A percentile compares a stretch with the other conserved stretches of the same genome.
These are phyloP conservation scores for Chlamydomonas urium DNA, from an alignment of 139 green algal genomes.

Conservation along the genomic window DNA sequence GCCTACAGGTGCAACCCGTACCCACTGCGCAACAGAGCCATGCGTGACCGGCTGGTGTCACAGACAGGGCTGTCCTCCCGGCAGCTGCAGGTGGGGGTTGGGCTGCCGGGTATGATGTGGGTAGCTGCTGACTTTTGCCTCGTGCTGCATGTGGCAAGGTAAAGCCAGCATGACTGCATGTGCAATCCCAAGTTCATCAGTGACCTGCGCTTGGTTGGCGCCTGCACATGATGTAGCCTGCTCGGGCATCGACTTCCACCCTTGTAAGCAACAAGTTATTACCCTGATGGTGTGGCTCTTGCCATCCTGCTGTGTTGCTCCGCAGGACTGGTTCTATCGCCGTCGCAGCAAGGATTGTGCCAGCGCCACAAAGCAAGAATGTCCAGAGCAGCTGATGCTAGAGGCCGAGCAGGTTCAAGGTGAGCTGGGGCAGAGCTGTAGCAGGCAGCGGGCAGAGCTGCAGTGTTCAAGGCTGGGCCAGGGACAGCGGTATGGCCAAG, in stretches of 20 bases:
- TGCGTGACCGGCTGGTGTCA: background rate
- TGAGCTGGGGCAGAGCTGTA: background rate
- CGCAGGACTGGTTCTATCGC: conserved; percentile 13
- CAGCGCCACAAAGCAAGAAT: background rate
- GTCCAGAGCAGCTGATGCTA: background rate
- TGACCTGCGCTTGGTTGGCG: too few relatives aligned
- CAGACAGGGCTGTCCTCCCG: background rate
- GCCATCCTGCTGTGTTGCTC: background rate
- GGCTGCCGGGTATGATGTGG: too few relatives aligned
- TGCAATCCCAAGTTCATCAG: too few relatives aligned
- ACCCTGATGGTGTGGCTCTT: background rate
- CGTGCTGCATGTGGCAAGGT: too few relatives aligned
- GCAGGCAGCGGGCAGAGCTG: background rate
- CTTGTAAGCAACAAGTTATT: background rate
- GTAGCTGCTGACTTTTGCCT: too few relatives aligned
- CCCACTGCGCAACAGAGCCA: background rate
- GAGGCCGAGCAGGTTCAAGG: background rate
- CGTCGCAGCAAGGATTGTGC: background rate
- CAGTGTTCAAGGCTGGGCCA: background rate
- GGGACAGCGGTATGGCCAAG: background rate
- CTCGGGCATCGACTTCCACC: background rate
- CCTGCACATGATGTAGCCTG: too few relatives aligned
- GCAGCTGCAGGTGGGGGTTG: conserved; percentile 12
- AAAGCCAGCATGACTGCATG: too few relatives aligned
- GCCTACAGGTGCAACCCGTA: background rate